Conservation (phyloP, 2,329 filamentous ascomycete genomes). For the Neospermospora avenae region DNA sequence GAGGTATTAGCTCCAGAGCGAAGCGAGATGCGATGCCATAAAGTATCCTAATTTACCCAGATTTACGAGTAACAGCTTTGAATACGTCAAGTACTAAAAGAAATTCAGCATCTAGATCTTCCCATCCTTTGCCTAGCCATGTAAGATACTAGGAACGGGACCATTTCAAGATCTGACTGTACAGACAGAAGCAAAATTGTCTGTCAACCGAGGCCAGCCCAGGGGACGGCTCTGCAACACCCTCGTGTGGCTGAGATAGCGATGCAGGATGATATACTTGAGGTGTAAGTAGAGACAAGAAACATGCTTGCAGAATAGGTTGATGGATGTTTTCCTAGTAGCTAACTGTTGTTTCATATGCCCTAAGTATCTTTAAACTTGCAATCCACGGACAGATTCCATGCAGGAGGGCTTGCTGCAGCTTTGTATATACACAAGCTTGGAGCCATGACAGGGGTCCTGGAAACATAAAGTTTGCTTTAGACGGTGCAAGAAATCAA, state of each 20-base stretch:
- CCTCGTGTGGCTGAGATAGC: neutral
- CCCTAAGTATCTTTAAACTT: neutral
- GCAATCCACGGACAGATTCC: neutral
- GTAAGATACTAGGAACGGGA: neutral
- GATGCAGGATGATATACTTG: neutral
- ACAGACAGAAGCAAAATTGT: neutral
- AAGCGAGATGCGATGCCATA: neutral
- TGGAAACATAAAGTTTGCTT: neutral
- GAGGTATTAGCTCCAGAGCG: neutral
- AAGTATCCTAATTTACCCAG: neutral
- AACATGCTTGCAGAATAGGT: neutral
- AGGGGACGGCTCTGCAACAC: neutral
- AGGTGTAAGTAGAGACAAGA: neutral
- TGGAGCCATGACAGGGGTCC: neutral
- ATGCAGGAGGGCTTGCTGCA: neutral
- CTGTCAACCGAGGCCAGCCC: neutral
- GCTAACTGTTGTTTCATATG: neutral
- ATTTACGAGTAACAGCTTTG: neutral
- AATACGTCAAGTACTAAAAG: neutral
- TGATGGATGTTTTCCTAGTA: neutral
- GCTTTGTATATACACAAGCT: neutral
- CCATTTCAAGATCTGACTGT: neutral
- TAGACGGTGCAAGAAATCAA: neutral
- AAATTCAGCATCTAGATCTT: neutral
- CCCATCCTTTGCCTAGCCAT: neutral